Evolutionary conservation across 768 basidiomycete species (phyloP), one percentile per base, ranked within the genome.

Genomic region (Boletus reticuloceps): DNA sequence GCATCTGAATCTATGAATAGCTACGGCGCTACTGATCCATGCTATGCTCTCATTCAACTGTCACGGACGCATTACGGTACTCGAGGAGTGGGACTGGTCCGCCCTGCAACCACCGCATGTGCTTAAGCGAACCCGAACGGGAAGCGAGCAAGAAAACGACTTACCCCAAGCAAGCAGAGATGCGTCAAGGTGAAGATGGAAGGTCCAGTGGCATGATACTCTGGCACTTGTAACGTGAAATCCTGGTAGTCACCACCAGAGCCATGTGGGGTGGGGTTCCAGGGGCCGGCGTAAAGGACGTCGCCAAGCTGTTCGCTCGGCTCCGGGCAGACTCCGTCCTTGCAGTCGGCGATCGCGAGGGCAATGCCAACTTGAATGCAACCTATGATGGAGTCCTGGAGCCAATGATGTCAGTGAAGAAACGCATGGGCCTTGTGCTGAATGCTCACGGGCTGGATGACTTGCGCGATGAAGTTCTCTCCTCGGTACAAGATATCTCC

Each of bases 361-460:
- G 69, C 69, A 17, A 70, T 71, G 37, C 69, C 69, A n/a, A 71
- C 66, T 45, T 71, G 67, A 46, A 56, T 58, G 46, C 62, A 62
- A 7, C 44, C 45, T 14, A 38, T 52, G 2, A 62, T 29, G 20
- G 68, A 70, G 29, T 0, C 19, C 69, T 72, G n/a, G 8, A 52
- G 27, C 14, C 1, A 16, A 11, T 9, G 6, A 32, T 39, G 38
- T 16, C 38, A 38, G 32, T 37, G 20, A 39, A 36, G 17, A 11
- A n/a, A 11, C 17, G 8, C 6, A 29, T 6, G 12, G 10, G 47
- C 16, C 17, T 31, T 19, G 29, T 17, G 5, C 16, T 13, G 27
- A 20, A 40, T 6, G 31, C 68, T 50, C 42, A 70, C 69, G 3
- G 70, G 69, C 22, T 39, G 16, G 40, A 59, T 50, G 27, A 70